A percentile compares a stretch with the other conserved stretches of the same genome.
Conservation (phyloP, 2,329 filamentous ascomycete species). For the Cryphonectria radicalis region DNA sequence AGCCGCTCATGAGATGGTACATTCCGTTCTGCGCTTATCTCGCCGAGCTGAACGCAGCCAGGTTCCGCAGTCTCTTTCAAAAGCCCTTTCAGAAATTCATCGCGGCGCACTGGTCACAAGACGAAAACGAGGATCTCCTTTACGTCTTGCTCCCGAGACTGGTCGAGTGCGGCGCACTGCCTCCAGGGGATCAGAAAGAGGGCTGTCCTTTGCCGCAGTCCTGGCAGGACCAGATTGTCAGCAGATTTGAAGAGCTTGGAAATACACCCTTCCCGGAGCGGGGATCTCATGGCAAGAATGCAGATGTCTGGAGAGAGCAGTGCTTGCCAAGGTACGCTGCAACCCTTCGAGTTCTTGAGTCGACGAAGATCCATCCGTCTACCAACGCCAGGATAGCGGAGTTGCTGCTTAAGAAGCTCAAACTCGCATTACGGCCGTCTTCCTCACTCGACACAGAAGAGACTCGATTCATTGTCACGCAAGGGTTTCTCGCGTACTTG, state of each 20-base stretch:
- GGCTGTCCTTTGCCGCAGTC: constrained; percentile 62
- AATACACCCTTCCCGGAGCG: constrained; percentile 68
- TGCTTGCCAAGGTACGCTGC: constrained; percentile 71
- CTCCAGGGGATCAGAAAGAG: constrained; percentile 55
- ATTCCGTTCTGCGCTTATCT: constrained; percentile 84
- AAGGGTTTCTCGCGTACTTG: constrained; percentile 75
- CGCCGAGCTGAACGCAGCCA: constrained; percentile 70
- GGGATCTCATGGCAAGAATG: constrained; percentile 64
- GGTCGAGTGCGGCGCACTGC: constrained; percentile 60
- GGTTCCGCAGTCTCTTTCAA: constrained; percentile 79
- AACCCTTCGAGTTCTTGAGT: constrained; percentile 65
- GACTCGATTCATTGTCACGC: constrained; percentile 74
- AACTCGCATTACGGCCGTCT: constrained; percentile 65
- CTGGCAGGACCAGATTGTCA: constrained; percentile 75
- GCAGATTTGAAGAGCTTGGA: constrained; percentile 69
- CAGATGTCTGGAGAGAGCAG: constrained; percentile 63
- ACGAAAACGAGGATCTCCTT: constrained; percentile 67
- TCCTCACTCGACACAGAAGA: constrained; percentile 63
- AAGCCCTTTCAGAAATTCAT: constrained; percentile 87
- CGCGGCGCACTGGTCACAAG: constrained; percentile 71
- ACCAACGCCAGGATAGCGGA: constrained; percentile 69
- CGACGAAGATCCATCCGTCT: constrained; percentile 66
- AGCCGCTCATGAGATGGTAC: constrained; percentile 73
- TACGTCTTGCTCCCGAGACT: constrained; percentile 72
- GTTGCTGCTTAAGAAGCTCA: constrained; percentile 67